Conservation (phyloP, 2,329 filamentous ascomycete genomes). For the Aspergillus proliferans region DNA sequence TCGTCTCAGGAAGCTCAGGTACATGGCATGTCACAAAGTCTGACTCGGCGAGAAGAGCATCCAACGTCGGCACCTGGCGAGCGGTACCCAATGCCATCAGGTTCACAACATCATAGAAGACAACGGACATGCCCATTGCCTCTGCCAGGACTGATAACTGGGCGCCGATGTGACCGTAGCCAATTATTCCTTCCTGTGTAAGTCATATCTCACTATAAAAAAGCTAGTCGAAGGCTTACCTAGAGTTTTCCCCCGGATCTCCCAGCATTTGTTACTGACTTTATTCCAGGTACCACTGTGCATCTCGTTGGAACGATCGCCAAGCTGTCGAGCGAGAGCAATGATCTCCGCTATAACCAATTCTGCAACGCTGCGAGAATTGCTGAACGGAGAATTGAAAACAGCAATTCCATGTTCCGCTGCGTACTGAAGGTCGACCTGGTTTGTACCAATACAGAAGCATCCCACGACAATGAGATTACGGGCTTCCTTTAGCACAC, state of each 20-base stretch:
- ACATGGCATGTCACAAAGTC: conserved; percentile 96
- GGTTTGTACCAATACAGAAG: conserved; percentile 94
- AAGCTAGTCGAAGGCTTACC: conserved; percentile 45
- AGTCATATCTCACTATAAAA: conserved; percentile 4
- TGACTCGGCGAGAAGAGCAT: conserved; percentile 67
- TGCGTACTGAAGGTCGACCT: conserved; percentile 41
- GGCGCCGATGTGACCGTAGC: conserved; percentile 94
- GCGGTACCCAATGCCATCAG: conserved; percentile 91
- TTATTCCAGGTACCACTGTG: conserved; percentile 97
- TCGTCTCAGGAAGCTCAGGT: conserved; percentile 86
- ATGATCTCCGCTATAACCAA: conserved; percentile 94
- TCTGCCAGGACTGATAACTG: conserved; percentile 94
- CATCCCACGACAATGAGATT: conserved; percentile 94
- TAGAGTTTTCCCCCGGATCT: conserved; percentile 93
- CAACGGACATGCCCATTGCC: conserved; percentile 95
- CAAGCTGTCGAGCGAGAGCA: conserved; percentile 79
- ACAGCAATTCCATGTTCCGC: conserved; percentile 70
- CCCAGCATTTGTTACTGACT: conserved; percentile 94
- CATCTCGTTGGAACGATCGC: conserved; percentile 89
- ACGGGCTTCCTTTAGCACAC: conserved; percentile 80
- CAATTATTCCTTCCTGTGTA: conserved; percentile 65
- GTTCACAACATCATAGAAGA: conserved; percentile 93
- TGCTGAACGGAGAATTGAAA: conserved; percentile 98
- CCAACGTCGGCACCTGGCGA: conserved; percentile 70
- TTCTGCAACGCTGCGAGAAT: conserved; percentile 94